These are phyloP conservation scores for Dothistroma pini DNA, from an alignment of 2,329 filamentous ascomycete genomes.

Conservation along the genomic window DNA sequence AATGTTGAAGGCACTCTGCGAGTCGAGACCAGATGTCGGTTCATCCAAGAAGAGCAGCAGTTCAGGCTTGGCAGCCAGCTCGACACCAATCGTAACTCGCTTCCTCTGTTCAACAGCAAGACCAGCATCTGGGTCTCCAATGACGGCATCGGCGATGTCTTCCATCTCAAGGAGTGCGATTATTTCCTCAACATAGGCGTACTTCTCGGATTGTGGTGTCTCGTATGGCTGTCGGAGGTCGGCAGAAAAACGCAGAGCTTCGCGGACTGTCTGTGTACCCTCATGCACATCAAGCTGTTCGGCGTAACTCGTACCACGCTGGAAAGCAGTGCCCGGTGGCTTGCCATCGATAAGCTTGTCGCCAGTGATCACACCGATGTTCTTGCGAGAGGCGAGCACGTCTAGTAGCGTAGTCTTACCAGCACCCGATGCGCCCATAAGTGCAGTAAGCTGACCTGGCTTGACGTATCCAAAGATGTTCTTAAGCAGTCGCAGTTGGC, in stretches of 20 bases:
- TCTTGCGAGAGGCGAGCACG: constrained; percentile 64
- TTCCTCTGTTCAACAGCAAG: constrained; percentile 66
- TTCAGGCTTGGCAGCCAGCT: constrained; percentile 63
- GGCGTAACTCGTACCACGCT: constrained; percentile 61
- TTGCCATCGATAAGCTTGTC: constrained; percentile 60
- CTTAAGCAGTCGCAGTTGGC: constrained; percentile 44
- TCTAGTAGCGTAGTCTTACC: constrained; percentile 85
- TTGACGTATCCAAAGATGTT: constrained; percentile 49
- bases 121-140: constrained; percentile 58
- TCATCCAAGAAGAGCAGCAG: constrained; percentile 75
- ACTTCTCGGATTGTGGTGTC: constrained; percentile 57
- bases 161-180: constrained; percentile 64
- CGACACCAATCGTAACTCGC: constrained; percentile 61
- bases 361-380: constrained; percentile 61
- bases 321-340: constrained; percentile 54
- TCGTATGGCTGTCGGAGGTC: constrained; percentile 60
- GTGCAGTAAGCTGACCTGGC: constrained; percentile 48
- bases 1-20: constrained; percentile 71
- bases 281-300: constrained; percentile 65
- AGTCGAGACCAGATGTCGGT: constrained; percentile 71
- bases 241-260: constrained; percentile 64
- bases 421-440: constrained; percentile 59
- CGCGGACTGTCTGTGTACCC: constrained; percentile 59
- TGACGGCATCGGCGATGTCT: constrained; percentile 62
- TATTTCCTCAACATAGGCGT: constrained; percentile 63